phyloP scores from a whole-genome alignment of 176 grass and related monocot genomes.

The barley (Hordeum vulgare) region DNA sequence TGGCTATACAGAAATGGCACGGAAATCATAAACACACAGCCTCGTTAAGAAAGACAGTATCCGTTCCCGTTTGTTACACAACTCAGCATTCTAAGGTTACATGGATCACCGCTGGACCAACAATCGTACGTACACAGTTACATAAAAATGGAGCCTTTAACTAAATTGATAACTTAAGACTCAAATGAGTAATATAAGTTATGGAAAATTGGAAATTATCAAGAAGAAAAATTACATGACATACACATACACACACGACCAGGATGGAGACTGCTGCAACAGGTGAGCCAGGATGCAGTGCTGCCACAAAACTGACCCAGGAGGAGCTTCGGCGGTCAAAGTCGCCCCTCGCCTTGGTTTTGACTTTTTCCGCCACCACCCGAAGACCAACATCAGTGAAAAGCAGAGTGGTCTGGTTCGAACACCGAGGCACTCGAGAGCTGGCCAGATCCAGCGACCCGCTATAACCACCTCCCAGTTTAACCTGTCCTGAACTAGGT shows the following conservation, averaged over 20 bases:
- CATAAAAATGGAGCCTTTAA: constrained; percentile 3
- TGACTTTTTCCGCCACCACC: not conserved
- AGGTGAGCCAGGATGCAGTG: not conserved
- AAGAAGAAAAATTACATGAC: not conserved
- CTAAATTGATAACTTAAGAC: constrained; percentile 25
- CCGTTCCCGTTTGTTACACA: constrained; percentile 1
- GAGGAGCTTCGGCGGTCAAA: not conserved
- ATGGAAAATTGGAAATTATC: not conserved
- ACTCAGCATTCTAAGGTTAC: not conserved
- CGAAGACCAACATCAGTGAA: not conserved
- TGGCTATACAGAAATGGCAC: not conserved
- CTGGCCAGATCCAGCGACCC: not conserved
- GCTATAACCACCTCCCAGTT: not conserved
- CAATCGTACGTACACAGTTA: constrained; percentile 8
- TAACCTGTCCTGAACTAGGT: not conserved
- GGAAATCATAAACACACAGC: not conserved
- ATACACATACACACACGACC: constrained; percentile 20
- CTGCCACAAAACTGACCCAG: constrained; percentile 9
- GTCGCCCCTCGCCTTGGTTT: constrained; percentile 12
- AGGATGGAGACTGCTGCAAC: not conserved
- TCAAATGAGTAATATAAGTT: not conserved
- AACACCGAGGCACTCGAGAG: not conserved
- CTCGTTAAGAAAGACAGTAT: not conserved
- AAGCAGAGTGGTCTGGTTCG: not conserved
- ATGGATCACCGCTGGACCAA: not conserved